Base-by-base conservation (phyloP, 495 filamentous ascomycete species). In the Pyronema domesticum region DNA sequence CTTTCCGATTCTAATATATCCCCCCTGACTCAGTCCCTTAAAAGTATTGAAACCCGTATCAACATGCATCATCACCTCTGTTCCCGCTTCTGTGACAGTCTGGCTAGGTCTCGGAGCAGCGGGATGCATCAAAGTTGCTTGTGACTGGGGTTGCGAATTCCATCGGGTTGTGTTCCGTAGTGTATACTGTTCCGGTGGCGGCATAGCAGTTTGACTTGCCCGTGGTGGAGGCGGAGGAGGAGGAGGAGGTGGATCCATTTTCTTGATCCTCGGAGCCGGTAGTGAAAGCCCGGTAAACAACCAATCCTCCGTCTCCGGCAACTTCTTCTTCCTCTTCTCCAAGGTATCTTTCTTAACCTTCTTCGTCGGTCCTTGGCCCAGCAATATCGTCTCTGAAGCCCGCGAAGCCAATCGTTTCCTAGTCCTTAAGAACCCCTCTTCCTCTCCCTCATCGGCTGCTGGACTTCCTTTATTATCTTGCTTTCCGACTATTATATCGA, bases 1-100 rank as follows among this genome's bases (percentile, higher is more conserved):
- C 23, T 36, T 23, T 1, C 52, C 52, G 46, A 54, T 46, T 13
- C 43, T 15, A 10, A 54, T 35, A 46, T 54, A 54, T 30, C 52
- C 52, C 3, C 43, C 52, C 14, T 46, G 15, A 36, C 52, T 46
- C 15, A 54, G n/a, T 35, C 3, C 33, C 39, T 15, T 23, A 17
- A 46, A 46, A 9, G 52, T 37, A 17, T 39, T 54, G 18, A 36
- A 46, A 30, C 42, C 52, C 10, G 39, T 46, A 36, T 45, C 36
- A 8, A n/a, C 40, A 30, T 53, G 37, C 1, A 34, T 18, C 7
- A 11, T 11, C 10, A n/a, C 11, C 18, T 50, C 47, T 11, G 47
- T 50, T 13, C 34, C 11, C 19, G 36, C 36, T 19, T 53, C 50
- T 14, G 50, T 53, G 35, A 53, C 42, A 18, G 37, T 53, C n/a